Base-by-base conservation (phyloP, 2,329 filamentous ascomycete species). In the Cordyceps cateniannulata region DNA sequence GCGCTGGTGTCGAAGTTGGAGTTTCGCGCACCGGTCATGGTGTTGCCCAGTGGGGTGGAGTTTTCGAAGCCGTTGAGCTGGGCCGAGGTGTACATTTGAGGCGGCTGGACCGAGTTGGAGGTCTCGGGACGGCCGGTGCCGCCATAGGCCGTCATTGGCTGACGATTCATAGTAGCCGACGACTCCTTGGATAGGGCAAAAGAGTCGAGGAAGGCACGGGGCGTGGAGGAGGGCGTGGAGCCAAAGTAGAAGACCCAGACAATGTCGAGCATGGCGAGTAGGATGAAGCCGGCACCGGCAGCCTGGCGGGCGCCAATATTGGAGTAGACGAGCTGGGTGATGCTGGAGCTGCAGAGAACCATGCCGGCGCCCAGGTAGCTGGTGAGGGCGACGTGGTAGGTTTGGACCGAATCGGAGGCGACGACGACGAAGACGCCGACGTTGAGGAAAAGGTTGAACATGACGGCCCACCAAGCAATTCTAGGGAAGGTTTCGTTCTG, bases 161-260 rank as follows among this genome's bases (percentile, higher is more conserved):
- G 79, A 79, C 85, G 78, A 75, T 89, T 77, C 79, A 85, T 79
- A 29, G 18, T 12, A 27, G 25, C 7, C 25, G 83, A 80, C 0
- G 83, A 85, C 69, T 96, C 93, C 77, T 98, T 98, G 78, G 95
- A 86, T 24, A 97, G 82, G 53, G 95, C 92, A 71, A 97, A 97
- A 0, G 93, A 96, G 76, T 99, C 95, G 68, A 98, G 89, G 73
- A 96, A 96, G 61, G 91, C 88, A 68, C 93, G 90, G 65, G 93
- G 90, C 59, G 88, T 85, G 18, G 93, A 90, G 47, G 91, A 90
- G 1, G 93, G 92, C 20, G 92, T 89, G 2, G 93, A 96, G 69
- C 95, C 95, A 70, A 97, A 99, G 80, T 98, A 98, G 77, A 98
- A 96, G 67, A 97, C 96, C 95, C 95, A 99, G 62, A 98, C 85